Evolutionary conservation across 2,329 filamentous ascomycete species (phyloP).

Genomic region (Alternaria viburni): DNA sequence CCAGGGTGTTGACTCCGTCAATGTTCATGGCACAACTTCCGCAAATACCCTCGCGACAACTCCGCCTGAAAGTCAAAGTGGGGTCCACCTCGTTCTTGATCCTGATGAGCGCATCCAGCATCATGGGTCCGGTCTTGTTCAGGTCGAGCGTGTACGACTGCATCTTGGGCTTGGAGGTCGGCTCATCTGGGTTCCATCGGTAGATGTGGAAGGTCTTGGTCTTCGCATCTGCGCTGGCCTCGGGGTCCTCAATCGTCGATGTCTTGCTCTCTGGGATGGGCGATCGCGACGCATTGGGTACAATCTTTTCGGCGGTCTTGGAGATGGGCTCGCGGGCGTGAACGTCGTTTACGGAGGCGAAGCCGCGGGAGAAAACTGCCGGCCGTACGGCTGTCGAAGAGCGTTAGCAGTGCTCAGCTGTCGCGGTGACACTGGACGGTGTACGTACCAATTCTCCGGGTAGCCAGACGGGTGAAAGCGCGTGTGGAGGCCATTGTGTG

Average conservation of each 20-base stretch:
- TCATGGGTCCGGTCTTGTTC: constrained; percentile 99
- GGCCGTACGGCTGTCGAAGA: constrained; percentile 40
- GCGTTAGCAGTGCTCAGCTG: constrained; percentile 38
- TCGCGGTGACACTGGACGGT: not conserved
- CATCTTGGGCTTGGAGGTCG: constrained; percentile 91
- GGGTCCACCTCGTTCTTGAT: constrained; percentile 99
- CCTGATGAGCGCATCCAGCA: constrained; percentile 92
- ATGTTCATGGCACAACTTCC: constrained; percentile 99
- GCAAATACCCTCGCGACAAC: constrained; percentile 97
- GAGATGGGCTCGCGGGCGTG: constrained; percentile 42
- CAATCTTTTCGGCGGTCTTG: constrained; percentile 38
- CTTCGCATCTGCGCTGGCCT: constrained; percentile 61
- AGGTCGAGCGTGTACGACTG: constrained; percentile 93
- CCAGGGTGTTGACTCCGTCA: constrained; percentile 96
- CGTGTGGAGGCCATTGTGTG: constrained; percentile 48
- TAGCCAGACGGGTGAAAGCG: constrained; percentile 47
- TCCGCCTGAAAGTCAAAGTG: constrained; percentile 92
- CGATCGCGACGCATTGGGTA: constrained; percentile 31
- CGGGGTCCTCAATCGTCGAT: constrained; percentile 67
- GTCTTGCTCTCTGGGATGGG: constrained; percentile 59
- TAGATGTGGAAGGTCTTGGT: constrained; percentile 99
- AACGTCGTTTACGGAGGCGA: constrained; percentile 47
- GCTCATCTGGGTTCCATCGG: constrained; percentile 95
- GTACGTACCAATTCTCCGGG: constrained; percentile 45
- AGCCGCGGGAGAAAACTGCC: constrained; percentile 46